Base-by-base conservation (phyloP, 2,329 filamentous ascomycete genomes). In the Uncinocarpus reesii region DNA sequence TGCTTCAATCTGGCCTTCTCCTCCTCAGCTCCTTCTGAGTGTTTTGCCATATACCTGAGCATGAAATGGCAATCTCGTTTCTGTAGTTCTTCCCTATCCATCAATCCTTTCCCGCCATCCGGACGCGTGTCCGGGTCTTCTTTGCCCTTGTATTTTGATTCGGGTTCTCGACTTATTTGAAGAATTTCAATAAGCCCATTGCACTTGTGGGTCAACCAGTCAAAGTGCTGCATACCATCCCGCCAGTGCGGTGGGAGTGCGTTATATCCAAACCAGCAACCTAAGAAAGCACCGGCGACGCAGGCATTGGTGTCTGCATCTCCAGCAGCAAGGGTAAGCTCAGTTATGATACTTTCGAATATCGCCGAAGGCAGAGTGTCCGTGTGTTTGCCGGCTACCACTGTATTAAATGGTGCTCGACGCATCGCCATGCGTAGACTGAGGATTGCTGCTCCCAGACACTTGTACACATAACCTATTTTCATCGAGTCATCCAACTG, bases 221-320 rank as follows among this genome's bases (percentile, higher is more conserved):
- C 44, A 3, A 56, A 52, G 59, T 59, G 53, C 16, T 40, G 37
- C 20, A 77, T 61, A 0, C 74, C 74, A 45, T 71, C 62, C 44
- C 67, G 65, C 75, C 74, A 77, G 51, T 75, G 68, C 0, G 63
- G 55, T 0, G 74, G 73, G 3, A 77, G 59, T 1, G 60, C 60
- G 34, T 62, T 65, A 56, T 71, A 72, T 11, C 74, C 74, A 1
- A 76, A 54, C 34, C 69, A 71, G 0, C 65, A 68, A 0, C 75
- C 75, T 0, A 77, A 53, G 0, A 77, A 59, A 0, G 73, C 71
- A 0, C 73, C 74, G 0, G 73, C 73, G 46, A 72, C 73, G 37
- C 71, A 74, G 5, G 72, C 73, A 50, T 77, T 77, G 0, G 74
- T 77, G 52, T 77, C 74, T 2, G 74, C 72, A 51, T 77, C 74